Evolutionary conservation across 2,329 filamentous ascomycete species (phyloP), one percentile per base, ranked within the genome.

Genomic region (Aspergillus ochraceus): DNA sequence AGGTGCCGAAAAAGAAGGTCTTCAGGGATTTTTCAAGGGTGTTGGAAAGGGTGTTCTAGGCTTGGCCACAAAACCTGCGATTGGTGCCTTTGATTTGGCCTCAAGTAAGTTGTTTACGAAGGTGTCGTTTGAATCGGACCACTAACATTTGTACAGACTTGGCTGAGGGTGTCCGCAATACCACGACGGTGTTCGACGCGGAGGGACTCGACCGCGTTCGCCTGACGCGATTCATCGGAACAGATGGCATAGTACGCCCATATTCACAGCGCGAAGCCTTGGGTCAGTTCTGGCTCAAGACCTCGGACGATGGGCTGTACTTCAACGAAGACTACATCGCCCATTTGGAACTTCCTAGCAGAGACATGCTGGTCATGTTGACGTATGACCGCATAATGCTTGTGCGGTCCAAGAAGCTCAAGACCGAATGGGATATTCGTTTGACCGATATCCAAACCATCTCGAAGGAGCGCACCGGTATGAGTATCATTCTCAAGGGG

Each of bases 251-350:
- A 61, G 93, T 99, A 36, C 89, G 94, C 3, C 93, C 95, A 0
- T 99, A 97, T 81, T 93, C 89, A 58, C 91, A 96, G 73, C 91
- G 95, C 51, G 95, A 99, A 81, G 93, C 95, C 0, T 87, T 99
- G 3, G 95, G 95, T 0, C 95, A 99, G 75, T 97, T 92, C 81
- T 99, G 95, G 96, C 88, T 99, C 65, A 99, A 99, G 83, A 96
- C 97, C 60, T 88, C 96, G 11, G 95, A 99, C 77, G 95, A 97
- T 65, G 95, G 95, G 62, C 95, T 93, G 75, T 98, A 94, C 82
- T 99, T 99, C 84, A 90, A 96, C 78, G 95, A 99, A 77, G 86
- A 92, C 73, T 99, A 99, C 79, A 95, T 99, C 74, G 96, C 93
- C 4, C 96, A 99, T 73, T 83, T 99, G 4, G 94, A 99, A 77